Conservation (phyloP, 495 filamentous ascomycete species). For the Trichodelitschia bisporula region DNA sequence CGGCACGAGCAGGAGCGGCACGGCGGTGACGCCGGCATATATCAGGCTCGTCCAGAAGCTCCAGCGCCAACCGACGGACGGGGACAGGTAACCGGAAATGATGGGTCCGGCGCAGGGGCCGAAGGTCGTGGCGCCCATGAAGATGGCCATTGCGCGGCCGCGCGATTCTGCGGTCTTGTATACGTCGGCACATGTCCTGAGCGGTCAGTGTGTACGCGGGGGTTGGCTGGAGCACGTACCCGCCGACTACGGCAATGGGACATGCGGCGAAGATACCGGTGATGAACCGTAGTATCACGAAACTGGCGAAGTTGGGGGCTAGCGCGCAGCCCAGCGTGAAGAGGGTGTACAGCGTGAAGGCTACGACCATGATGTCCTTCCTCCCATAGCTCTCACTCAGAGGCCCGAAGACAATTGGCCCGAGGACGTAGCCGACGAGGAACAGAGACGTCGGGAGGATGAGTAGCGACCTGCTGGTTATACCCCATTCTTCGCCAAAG, state of each 20-base stretch:
- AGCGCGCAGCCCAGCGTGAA: constrained; percentile 47
- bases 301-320: constrained; percentile 36
- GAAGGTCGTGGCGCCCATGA: constrained; percentile 33
- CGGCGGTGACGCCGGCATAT: constrained; percentile 17
- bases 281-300: constrained; percentile 44
- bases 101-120: constrained; percentile 17
- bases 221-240: constrained; percentile 10
- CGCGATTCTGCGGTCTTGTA: constrained; percentile 31
- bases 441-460: constrained; percentile 59
- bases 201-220: not conserved
- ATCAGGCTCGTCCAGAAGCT: constrained; percentile 28
- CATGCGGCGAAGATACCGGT: constrained; percentile 37
- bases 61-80: constrained; percentile 22
- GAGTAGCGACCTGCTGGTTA: constrained; percentile 28
- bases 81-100: constrained; percentile 14
- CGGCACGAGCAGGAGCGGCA: constrained; percentile 16
- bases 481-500: constrained; percentile 30
- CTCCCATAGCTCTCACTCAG: constrained; percentile 48
- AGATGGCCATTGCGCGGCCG: constrained; percentile 45
- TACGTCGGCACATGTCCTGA: constrained; percentile 41
- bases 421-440: constrained; percentile 43
- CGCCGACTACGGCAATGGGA: constrained; percentile 46
- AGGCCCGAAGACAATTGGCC: constrained; percentile 41
- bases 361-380: constrained; percentile 30
- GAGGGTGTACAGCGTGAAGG: constrained; percentile 34